These are phyloP conservation scores for Candida pseudofarinosa DNA, from an alignment of 805 yeast species.

Conservation along the genomic window DNA sequence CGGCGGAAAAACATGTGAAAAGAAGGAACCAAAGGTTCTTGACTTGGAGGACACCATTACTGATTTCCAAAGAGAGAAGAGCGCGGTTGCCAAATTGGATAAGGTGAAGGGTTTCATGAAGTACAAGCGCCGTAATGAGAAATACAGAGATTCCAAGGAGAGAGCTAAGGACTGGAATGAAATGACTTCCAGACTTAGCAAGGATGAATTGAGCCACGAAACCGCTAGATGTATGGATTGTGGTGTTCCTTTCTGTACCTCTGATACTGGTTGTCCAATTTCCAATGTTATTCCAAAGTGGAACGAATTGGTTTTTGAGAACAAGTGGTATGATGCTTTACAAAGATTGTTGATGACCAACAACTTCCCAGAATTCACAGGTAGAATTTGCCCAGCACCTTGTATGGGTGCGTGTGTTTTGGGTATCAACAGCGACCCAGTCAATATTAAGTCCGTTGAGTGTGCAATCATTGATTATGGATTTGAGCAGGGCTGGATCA, in stretches of 20 bases:
- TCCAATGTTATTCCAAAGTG: conserved; percentile 97
- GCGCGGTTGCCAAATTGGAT: conserved; percentile 62
- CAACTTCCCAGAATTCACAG: conserved; percentile 98
- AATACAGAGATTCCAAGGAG: conserved; percentile 70
- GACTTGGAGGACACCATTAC: conserved; percentile 87
- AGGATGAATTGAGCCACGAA: conserved; percentile 83
- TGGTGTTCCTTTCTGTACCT: conserved; percentile 98
- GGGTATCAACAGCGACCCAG: conserved; percentile 91
- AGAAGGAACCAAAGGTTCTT: conserved; percentile 73
- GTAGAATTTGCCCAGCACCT: conserved; percentile 98
- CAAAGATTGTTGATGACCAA: conserved; percentile 91
- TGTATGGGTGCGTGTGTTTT: conserved; percentile 94
- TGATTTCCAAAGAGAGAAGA: conserved; percentile 62
- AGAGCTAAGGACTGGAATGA: conserved; percentile 93
- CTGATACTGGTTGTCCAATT: conserved; percentile 97
- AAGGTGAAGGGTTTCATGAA: conserved; percentile 89
- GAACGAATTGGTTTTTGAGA: conserved; percentile 93
- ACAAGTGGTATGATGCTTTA: conserved; percentile 91
- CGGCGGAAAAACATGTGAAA: conserved; percentile 5
- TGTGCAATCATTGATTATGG: conserved; percentile 96
- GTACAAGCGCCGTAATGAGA: conserved; percentile 84
- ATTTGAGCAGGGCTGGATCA: conserved; percentile 94
- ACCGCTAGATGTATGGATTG: conserved; percentile 99
- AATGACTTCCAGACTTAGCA: conserved; percentile 71
- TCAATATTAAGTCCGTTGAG: conserved; percentile 93